These are phyloP conservation scores for Lathyrus tuberosus DNA, from an alignment of 306 rosid species.

Conservation along the genomic window DNA sequence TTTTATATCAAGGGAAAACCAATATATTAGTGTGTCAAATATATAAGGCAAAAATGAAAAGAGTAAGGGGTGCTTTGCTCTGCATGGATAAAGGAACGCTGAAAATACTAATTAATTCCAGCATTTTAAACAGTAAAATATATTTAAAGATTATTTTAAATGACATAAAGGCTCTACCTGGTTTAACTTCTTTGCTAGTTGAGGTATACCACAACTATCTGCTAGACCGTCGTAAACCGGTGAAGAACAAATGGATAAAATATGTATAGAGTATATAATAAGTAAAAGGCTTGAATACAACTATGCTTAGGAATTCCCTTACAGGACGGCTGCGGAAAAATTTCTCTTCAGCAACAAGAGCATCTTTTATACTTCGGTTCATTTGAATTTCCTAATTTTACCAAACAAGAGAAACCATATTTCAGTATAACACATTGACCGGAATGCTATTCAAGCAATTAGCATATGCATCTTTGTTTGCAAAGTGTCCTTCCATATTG, in stretches of 20 bases:
- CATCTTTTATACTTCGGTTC: slow-evolving; percentile 94
- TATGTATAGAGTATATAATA: not conserved
- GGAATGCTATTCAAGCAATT: slow-evolving; percentile 31
- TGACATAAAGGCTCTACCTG: slow-evolving; percentile 58
- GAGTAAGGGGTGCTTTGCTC: slow-evolving; percentile 14
- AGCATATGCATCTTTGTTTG: slow-evolving; percentile 27
- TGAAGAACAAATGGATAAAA: slow-evolving; percentile 36
- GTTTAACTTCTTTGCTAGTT: slow-evolving; percentile 91
- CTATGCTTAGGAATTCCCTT: slow-evolving; percentile 46
- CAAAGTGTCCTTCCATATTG: slow-evolving; percentile 4
- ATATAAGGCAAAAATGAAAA: slow-evolving; percentile 18
- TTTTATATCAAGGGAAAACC: not conserved
- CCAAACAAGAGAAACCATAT: slow-evolving; percentile 41
- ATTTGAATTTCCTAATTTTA: slow-evolving; percentile 73
- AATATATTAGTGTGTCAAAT: slow-evolving; percentile 7
- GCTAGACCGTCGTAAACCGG: slow-evolving; percentile 88
- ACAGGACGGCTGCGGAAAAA: slow-evolving; percentile 96
- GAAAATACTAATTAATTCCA: not conserved
- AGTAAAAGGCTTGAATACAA: slow-evolving; percentile 22
- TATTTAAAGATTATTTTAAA: not conserved
- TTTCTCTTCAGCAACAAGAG: slow-evolving; percentile 84
- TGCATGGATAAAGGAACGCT: slow-evolving; percentile 1
- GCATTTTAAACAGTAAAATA: slow-evolving; percentile 30
- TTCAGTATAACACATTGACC: slow-evolving; percentile 33
- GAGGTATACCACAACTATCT: slow-evolving; percentile 96